Evolutionary conservation across 176 grass and related monocot genomes (phyloP).

Genomic region (Bolboschoenus planiculmis): DNA sequence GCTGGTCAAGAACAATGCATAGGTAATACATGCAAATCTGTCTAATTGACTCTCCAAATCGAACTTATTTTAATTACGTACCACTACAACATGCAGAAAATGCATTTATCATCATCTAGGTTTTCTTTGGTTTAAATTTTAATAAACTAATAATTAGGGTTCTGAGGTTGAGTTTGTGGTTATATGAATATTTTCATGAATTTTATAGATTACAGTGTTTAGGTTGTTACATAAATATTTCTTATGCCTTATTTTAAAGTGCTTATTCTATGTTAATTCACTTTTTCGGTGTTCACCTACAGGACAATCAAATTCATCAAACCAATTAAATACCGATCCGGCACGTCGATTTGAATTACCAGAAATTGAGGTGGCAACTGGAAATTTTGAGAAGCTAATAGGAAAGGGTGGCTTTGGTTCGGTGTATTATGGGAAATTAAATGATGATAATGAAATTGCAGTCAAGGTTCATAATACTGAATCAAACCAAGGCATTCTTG

Average conservation of each 20-base stretch:
- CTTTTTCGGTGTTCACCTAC: constrained; percentile 32
- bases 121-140: not conserved
- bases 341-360: constrained; percentile 73
- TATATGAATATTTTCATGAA: too few relatives aligned
- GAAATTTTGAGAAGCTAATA: constrained; percentile 53
- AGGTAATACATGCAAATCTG: too few relatives aligned
- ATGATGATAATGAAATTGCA: constrained; percentile 68
- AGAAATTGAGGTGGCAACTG: constrained; percentile 83
- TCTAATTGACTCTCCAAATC: not conserved
- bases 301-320: constrained; percentile 54
- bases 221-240: too few relatives aligned
- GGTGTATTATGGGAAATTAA: constrained; percentile 82
- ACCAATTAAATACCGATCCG: constrained; percentile 63
- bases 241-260: constrained; percentile 21
- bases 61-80: too few relatives aligned
- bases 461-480: constrained; percentile 79
- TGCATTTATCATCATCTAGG: not conserved
- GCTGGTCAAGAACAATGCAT: too few relatives aligned
- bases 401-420: constrained; percentile 83
- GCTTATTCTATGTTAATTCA: constrained; percentile 6
- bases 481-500: constrained; percentile 79
- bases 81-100: not conserved
- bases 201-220: too few relatives aligned
- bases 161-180: not conserved
- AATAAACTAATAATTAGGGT: not conserved